Evolutionary conservation across 768 basidiomycete species (phyloP), one percentile per base, ranked within the genome.

Genomic region (Termitomyces sp.): DNA sequence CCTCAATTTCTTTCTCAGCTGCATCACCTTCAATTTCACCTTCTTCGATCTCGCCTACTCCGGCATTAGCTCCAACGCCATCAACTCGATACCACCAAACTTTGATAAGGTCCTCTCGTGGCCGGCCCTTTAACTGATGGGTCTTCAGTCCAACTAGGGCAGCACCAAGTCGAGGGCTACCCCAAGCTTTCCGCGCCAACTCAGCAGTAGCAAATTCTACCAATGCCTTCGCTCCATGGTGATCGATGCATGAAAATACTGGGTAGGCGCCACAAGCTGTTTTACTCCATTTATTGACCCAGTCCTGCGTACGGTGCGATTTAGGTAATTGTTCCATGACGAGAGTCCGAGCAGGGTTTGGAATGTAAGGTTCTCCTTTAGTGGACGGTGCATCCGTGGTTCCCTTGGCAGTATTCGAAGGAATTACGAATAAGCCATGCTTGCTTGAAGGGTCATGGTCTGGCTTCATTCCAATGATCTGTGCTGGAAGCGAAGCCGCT

Each of bases 241-340:
- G 54, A 61, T 82, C 78, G 40, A 84, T 67, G 29, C 76, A 72
- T 16, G 77, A 54, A 42, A 76, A 73, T 23, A 75, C 68, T 8
- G 81, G 78, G 23, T 65, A 58, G 17, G 69, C 64, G 0, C 67
- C 71, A 47, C 72, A 76, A 5, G 73, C 77, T 42, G 62, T 62
- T 54, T 70, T 72, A 54, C 73, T 70, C 81, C 83, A 84, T 19
- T 60, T 63, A 40, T 71, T 70, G 34, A 80, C 68, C 61, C 74
- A 83, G 23, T 73, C 71, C 4, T 60, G 62, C 5, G 69, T 75
- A 44, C 82, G 78, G 60, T 76, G 72, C 4, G 73, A 64, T 58
- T 80, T 82, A 1, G 83, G 83, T 5, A 86, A 68, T 52, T 78
- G 76, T 59, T 84, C 82, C 69, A 86, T 76, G 25, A 86, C 80